Evolutionary conservation across 2,329 filamentous ascomycete genomes (phyloP).

Genomic region (Keithomyces neogunnii): DNA sequence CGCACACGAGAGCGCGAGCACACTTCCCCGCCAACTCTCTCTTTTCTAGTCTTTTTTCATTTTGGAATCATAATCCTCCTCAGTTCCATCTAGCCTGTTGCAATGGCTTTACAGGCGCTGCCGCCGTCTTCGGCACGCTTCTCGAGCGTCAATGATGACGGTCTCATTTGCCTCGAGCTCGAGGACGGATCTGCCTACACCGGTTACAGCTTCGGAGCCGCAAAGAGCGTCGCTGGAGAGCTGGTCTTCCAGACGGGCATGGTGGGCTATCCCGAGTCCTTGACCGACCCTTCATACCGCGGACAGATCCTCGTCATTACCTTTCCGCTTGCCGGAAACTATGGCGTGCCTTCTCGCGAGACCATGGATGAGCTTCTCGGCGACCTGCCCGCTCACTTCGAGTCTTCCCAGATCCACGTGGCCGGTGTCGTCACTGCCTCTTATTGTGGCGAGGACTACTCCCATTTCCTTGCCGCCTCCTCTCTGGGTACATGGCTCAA

Average conservation of each 20-base stretch:
- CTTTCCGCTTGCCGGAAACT: conserved; percentile 93
- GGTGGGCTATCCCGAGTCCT: conserved; percentile 95
- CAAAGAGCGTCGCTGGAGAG: conserved; percentile 91
- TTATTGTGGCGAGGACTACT: conserved; percentile 91
- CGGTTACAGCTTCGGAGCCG: conserved; percentile 91
- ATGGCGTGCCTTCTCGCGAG: conserved; percentile 86
- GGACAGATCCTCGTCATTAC: conserved; percentile 95
- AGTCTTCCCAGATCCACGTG: conserved; percentile 87
- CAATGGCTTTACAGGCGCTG: conserved; percentile 27
- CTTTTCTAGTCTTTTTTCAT: neutral
- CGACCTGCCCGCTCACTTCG: conserved; percentile 86
- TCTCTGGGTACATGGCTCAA: conserved; percentile 94
- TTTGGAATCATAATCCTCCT: neutral
- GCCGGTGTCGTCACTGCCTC: conserved; percentile 84
- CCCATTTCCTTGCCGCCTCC: conserved; percentile 83
- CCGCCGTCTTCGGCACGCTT: conserved; percentile 55
- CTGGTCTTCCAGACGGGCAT: conserved; percentile 99
- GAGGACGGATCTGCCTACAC: conserved; percentile 86
- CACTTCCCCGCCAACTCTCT: conserved; percentile 19
- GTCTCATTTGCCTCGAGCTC: conserved; percentile 79
- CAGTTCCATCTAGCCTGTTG: conserved; percentile 2
- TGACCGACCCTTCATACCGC: conserved; percentile 80
- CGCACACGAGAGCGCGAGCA: conserved; percentile 12
- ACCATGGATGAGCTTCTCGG: conserved; percentile 75
- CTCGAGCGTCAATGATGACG: conserved; percentile 43